Conservation (phyloP, 306 rosid genomes). For the Elaeagnus macrophylla region DNA sequence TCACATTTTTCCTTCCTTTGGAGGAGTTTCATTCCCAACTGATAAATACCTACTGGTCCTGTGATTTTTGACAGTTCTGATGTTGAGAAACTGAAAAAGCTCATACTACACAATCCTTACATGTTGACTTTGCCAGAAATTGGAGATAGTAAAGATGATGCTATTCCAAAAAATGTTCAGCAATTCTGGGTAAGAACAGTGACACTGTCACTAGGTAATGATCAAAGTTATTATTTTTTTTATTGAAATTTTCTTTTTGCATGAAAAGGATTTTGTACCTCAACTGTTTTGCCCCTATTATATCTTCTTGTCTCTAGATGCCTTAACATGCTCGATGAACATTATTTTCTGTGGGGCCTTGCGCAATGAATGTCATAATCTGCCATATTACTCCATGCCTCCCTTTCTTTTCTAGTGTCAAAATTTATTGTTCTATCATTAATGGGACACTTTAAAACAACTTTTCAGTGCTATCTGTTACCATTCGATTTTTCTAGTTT, state of each 20-base stretch:
- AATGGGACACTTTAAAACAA: not conserved
- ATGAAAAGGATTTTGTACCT: too few species aligned
- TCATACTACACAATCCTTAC: slow-evolving; percentile 77
- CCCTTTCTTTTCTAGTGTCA: too few species aligned
- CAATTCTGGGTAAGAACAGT: slow-evolving; percentile 68
- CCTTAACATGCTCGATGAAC: not conserved
- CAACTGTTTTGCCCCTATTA: too few species aligned
- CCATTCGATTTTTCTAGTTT: too few species aligned
- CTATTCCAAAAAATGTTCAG: slow-evolving; percentile 82
- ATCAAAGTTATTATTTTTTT: too few species aligned
- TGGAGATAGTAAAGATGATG: slow-evolving; percentile 61
- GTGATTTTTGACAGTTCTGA: slow-evolving; percentile 50
- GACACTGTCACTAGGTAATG: too few species aligned
- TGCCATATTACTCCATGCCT: not conserved
- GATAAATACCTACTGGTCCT: slow-evolving; percentile 14
- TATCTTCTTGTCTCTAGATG: not conserved
- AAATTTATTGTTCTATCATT: not conserved
- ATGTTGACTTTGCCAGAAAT: slow-evolving; percentile 84
- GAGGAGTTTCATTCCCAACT: slow-evolving; percentile 3
- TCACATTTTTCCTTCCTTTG: not conserved
- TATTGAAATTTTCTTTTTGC: too few species aligned
- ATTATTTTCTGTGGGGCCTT: too few species aligned
- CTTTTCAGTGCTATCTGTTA: too few species aligned
- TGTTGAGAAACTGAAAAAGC: slow-evolving; percentile 89
- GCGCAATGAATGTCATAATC: too few species aligned